Evolutionary conservation across 306 rosid genomes (phyloP), one percentile per base, ranked within the genome.

Genomic region (Astragalus membranaceus): DNA sequence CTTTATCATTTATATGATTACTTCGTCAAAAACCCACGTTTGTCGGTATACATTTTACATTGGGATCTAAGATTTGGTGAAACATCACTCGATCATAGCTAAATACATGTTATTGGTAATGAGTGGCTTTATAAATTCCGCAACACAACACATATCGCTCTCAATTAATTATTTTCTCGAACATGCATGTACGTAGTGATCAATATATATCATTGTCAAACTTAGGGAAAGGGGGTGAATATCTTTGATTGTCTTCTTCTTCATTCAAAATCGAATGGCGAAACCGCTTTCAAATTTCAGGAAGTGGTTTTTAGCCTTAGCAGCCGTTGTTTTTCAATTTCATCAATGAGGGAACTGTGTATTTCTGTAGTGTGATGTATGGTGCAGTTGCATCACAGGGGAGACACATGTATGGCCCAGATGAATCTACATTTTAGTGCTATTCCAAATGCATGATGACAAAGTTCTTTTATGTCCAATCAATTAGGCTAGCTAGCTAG

Each of bases 401-500:
- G 57, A 58, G 66, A 80, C 84, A 85, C 88, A 70, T 78, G 78
- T 70, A 76, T 51, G 89, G 78, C 0, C 15, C 8, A 69, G 10
- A 65, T 62, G 32, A 37, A 0, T 48, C 26, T 17, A 9, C 3
- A 29, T 29, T 49, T 1, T 37, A 75, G 79, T 78, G 78, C 78
- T 77, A 74, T 78, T 80, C 81, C 91, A 88, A 84, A 84, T 62
- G 73, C 78, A 71, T 72, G 15, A 56, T 33, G 85, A 88, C 89
- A 88, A 72, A 67, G 5, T 57, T 35, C 52, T 86, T 86, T 88
- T 88, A 84, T 69, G 89, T 84, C 87, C 64, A 26, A 72, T 88
- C 89, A 1, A 65, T 39, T 76, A 81, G 55, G 30, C 35, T 43
- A 23, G 16, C 46, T 15, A 26, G 20, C 23, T 20, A 20, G 12